Evolutionary conservation across 2,329 filamentous ascomycete genomes (phyloP).

Genomic region (Anthostomella pinea): DNA sequence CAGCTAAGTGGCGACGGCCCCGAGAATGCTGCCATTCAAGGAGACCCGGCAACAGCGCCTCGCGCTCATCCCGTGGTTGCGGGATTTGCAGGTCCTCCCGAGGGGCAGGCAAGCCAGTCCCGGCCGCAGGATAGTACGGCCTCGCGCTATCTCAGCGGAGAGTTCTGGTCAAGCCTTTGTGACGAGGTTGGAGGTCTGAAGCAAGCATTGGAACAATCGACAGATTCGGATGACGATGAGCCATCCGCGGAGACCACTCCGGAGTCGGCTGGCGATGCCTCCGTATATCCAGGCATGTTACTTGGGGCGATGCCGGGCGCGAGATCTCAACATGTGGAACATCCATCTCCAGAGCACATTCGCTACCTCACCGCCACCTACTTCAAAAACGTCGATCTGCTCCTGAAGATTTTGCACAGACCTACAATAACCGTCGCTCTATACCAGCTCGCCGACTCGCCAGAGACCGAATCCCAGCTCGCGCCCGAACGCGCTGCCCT

Average conservation of each 20-base stretch:
- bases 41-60: neutral
- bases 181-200: slow-evolving; percentile 44
- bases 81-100: neutral
- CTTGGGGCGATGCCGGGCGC: slow-evolving; percentile 27
- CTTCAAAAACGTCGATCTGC: slow-evolving; percentile 40
- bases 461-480: slow-evolving; percentile 16
- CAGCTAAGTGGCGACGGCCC: slow-evolving; percentile 4
- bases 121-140: slow-evolving; percentile 20
- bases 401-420: slow-evolving; percentile 44
- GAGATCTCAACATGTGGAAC: slow-evolving; percentile 15
- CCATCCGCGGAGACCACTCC: slow-evolving; percentile 22
- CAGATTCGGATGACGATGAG: slow-evolving; percentile 37
- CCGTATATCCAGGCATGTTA: slow-evolving; percentile 16
- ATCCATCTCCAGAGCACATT: slow-evolving; percentile 39
- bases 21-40: slow-evolving; percentile 1
- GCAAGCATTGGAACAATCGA: slow-evolving; percentile 42
- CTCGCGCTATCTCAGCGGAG: slow-evolving; percentile 38
- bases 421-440: slow-evolving; percentile 36
- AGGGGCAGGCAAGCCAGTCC: neutral
- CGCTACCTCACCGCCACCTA: slow-evolving; percentile 35
- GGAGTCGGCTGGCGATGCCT: slow-evolving; percentile 13
- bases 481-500: slow-evolving; percentile 34
- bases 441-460: slow-evolving; percentile 34
- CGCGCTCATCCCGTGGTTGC: neutral
- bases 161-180: slow-evolving; percentile 44